phyloP scores from a whole-genome alignment of 495 filamentous ascomycete species.

The Penicillium antarcticum region DNA sequence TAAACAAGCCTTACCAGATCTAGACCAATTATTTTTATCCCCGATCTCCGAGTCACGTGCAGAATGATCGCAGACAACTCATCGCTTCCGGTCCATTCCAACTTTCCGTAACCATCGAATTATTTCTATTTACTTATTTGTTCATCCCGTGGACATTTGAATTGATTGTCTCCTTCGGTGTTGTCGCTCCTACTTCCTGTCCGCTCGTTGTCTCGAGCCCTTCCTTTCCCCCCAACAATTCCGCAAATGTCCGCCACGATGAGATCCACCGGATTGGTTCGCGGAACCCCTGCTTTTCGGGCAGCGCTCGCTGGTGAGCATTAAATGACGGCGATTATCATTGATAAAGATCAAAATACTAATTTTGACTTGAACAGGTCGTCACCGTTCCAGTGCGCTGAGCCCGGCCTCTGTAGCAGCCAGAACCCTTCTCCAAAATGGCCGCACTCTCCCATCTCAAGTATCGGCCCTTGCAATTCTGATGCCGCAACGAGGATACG shows the following conservation, averaged over 20 bases:
- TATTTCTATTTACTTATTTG: neutral
- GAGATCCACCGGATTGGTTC: conserved; percentile 43
- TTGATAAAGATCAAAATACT: neutral
- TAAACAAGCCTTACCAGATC: neutral
- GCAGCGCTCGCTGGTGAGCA: conserved; percentile 29
- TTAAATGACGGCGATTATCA: neutral
- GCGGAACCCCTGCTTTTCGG: conserved; percentile 35
- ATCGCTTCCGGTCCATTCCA: conserved; percentile 8
- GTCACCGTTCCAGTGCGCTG: conserved; percentile 34
- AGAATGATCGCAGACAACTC: conserved; percentile 26
- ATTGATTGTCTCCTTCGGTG: neutral
- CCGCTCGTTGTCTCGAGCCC: conserved; percentile 29
- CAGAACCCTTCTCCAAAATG: conserved; percentile 55
- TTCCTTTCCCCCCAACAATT: conserved; percentile 25
- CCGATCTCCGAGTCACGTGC: conserved; percentile 36
- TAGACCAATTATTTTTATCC: conserved; percentile 7
- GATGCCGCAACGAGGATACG: conserved; percentile 59
- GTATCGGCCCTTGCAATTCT: conserved; percentile 62
- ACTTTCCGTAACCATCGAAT: conserved; percentile 6
- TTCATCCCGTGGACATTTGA: conserved; percentile 5
- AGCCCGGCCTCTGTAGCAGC: conserved; percentile 35
- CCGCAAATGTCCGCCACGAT: conserved; percentile 44
- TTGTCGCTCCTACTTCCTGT: conserved; percentile 23
- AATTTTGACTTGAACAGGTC: conserved; percentile 23
- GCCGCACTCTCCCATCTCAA: conserved; percentile 55